Base-by-base conservation (phyloP, 2,329 filamentous ascomycete genomes). In the Penicillium vulpinum region DNA sequence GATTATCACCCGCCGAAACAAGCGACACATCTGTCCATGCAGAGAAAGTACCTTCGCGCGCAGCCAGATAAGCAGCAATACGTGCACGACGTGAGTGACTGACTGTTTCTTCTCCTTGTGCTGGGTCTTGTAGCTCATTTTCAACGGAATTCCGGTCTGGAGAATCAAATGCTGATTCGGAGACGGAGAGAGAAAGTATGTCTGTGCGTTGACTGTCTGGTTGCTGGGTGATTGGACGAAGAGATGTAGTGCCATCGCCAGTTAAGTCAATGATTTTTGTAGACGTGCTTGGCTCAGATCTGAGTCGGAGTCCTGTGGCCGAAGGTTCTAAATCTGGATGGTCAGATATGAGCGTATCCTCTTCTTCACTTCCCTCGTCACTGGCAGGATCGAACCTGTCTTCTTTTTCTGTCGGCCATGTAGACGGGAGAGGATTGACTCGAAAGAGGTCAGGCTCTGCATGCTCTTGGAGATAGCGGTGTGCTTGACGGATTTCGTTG, bases 1-100 rank as follows among this genome's bases (percentile, higher is more conserved):
- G 77, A 57, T 78, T 78, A 62, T 75, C 71, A 2, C 73, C 71
- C 6, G 74, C 71, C 26, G 78, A 81, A 29, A 79, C 67, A 28
- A 81, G 65, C 4, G 76, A 67, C n/a, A 75, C 61, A 22, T 72
- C 66, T 45, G 69, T 67, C 77, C 78, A 80, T 5, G 68, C 77
- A 9, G 75, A 73, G 47, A 73, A 78, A 11, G 72, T 78, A 10
- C 73, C 73, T 60, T 72, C 75, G 10, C 67, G 71, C 18, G 72
- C 78, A 26, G 77, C 77, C 18, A 72, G 63, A 51, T 76, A 82
- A 24, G 73, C 77, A 51, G 65, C 71, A 24, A 61, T 63, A 2
- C 72, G 69, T 15, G 58, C 51, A 33, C 56, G 64, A 29, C 63
- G 54, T n/a, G 68, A 68, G n/a, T 43, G 35, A 46, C 22, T 31